Evolutionary conservation across 2,329 filamentous ascomycete species (phyloP), one percentile per base, ranked within the genome.

Genomic region (Grosmannia clavigera): DNA sequence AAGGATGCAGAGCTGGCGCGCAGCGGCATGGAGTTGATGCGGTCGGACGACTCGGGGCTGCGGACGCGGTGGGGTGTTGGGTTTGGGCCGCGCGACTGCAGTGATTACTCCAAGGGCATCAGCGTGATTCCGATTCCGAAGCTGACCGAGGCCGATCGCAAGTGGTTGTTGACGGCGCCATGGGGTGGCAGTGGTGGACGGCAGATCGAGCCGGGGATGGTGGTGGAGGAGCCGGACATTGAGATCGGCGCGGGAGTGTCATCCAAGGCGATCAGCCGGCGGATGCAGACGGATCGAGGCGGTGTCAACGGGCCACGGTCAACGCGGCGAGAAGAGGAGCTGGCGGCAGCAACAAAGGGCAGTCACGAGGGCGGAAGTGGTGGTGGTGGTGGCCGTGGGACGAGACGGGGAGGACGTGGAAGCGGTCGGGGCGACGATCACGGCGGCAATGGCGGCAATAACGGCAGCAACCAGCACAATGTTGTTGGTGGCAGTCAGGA

Each of bases 221-320:
- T 92, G 7, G 88, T 99, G 31, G 94, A 99, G 71, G 94, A 99
- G 74, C 94, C 94, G 3, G 94, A 99, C 70, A 99, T 99, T 67
- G 94, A 99, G 73, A 99, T 99, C 61, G 94, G 94, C 58, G 92
- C 92, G 22, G 94, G 94, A 60, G 95, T 99, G 16, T 96, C 92
- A 22, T 96, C 91, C 52, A 99, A 99, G 78, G 90, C 84, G 48
- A 86, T 87, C 63, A 85, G 82, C 66, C 78, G 84, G 22, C 81
- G 84, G 43, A 86, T 86, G 81, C 82, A 85, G 71, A 87, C 83
- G 9, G 84, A 87, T 69, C 82, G 83, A 68, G 81, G 83, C 58
- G 84, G 84, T 43, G 78, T 78, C 66, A 81, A 84, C 67, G 83
- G 84, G 3, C 83, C 83, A 58, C 85, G 84, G 67, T 86, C 82